Percentiles rank a stretch among this genome's conserved stretches.
Evolutionary conservation across 2,329 filamentous ascomycete species (phyloP).

Genomic region (Penicillium sp.): DNA sequence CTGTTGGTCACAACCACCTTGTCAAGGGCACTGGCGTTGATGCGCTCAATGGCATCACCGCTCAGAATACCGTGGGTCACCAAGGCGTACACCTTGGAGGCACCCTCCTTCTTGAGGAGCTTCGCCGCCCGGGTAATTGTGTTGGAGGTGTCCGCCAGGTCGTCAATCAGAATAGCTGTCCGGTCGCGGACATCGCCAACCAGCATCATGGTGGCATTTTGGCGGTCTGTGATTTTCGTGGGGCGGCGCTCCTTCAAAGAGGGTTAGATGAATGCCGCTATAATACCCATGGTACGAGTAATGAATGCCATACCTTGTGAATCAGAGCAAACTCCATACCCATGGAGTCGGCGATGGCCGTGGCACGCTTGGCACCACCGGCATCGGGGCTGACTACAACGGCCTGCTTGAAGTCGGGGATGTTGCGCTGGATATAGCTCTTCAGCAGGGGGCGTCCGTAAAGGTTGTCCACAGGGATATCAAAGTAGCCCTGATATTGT

Average conservation of each 20-base stretch:
- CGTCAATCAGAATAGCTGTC: slow-evolving; percentile 88
- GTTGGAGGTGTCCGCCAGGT: slow-evolving; percentile 93
- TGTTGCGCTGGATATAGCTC: slow-evolving; percentile 74
- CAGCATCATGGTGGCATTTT: slow-evolving; percentile 85
- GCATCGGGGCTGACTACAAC: slow-evolving; percentile 97
- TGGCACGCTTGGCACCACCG: slow-evolving; percentile 93
- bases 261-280: slow-evolving; percentile 23
- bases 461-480: slow-evolving; percentile 96
- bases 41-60: slow-evolving; percentile 89
- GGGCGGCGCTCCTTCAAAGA: slow-evolving; percentile 75
- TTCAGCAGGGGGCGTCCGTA: slow-evolving; percentile 67
- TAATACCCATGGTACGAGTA: no score
- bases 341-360: slow-evolving; percentile 88
- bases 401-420: slow-evolving; percentile 80
- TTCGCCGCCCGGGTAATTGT: slow-evolving; percentile 96
- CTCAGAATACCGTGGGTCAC: slow-evolving; percentile 94
- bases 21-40: slow-evolving; percentile 91
- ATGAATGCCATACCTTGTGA: slow-evolving; percentile 73
- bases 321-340: slow-evolving; percentile 97
- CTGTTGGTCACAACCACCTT: slow-evolving; percentile 95
- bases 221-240: slow-evolving; percentile 82
- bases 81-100: slow-evolving; percentile 86
- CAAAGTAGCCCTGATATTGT: slow-evolving; percentile 98
- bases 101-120: slow-evolving; percentile 89
- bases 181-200: slow-evolving; percentile 82